These are phyloP conservation scores for Aspergillus funiculosus DNA, from an alignment of 495 filamentous ascomycete genomes.

Conservation along the genomic window DNA sequence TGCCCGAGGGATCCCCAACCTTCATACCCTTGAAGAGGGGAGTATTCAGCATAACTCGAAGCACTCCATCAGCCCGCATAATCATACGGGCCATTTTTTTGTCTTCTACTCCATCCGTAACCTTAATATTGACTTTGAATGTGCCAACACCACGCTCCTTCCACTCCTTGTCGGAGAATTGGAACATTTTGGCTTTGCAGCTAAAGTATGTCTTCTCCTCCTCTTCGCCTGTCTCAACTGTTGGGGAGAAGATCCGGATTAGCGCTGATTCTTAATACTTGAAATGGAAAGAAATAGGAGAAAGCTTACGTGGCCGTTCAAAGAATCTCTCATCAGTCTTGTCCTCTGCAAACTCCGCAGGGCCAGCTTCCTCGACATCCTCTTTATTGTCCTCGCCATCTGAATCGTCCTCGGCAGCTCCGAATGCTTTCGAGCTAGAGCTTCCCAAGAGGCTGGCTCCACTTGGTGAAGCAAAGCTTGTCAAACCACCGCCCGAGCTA, in stretches of 20 bases:
- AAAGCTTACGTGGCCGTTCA: conserved; percentile 57
- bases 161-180: conserved; percentile 69
- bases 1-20: conserved; percentile 54
- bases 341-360: conserved; percentile 45
- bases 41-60: conserved; percentile 82
- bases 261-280: not conserved
- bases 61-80: conserved; percentile 80
- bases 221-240: conserved; percentile 73
- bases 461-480: conserved; percentile 64
- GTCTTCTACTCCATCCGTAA: conserved; percentile 45
- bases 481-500: conserved; percentile 47
- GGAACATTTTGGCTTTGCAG: conserved; percentile 71
- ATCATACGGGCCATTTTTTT: conserved; percentile 60
- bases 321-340: conserved; percentile 62
- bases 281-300: not conserved
- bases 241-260: conserved; percentile 10
- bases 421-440: conserved; percentile 60
- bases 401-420: conserved; percentile 59
- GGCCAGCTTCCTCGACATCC: conserved; percentile 40
- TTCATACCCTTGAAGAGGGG: conserved; percentile 66
- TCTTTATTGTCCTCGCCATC: conserved; percentile 48
- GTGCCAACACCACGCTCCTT: conserved; percentile 79
- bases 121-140: conserved; percentile 75
- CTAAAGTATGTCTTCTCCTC: conserved; percentile 54
- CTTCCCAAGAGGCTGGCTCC: conserved; percentile 47